Conservation (phyloP, 768 basidiomycete genomes). For the Mycena capillaripes region DNA sequence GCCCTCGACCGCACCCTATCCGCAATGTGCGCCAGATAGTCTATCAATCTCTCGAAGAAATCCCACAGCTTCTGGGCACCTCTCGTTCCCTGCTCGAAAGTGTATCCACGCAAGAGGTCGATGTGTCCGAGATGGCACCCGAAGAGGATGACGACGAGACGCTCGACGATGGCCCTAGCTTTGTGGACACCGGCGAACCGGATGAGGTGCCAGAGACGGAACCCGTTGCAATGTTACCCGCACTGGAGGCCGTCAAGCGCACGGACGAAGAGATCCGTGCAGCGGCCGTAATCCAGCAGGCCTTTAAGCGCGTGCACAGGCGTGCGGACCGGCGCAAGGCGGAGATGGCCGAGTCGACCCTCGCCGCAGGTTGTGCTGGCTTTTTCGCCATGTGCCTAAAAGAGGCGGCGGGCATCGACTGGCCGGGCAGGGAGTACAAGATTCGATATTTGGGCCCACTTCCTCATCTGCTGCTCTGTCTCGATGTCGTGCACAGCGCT, state of each 20-base stretch:
- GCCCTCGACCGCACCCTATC: neutral
- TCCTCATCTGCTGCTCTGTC: conserved; percentile 56
- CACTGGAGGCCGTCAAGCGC: conserved; percentile 34
- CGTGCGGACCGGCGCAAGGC: conserved; percentile 26
- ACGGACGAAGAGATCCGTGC: conserved; percentile 45
- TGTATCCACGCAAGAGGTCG: neutral
- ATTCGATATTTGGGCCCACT: conserved; percentile 54
- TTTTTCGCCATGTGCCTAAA: conserved; percentile 47
- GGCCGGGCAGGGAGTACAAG: conserved; percentile 50
- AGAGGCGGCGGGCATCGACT: conserved; percentile 42
- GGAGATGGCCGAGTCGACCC: conserved; percentile 27
- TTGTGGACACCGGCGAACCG: conserved; percentile 14
- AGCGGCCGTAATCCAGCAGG: conserved; percentile 41
- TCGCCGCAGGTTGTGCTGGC: conserved; percentile 38
- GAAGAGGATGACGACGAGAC: conserved; percentile 31
- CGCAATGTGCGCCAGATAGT: conserved; percentile 46
- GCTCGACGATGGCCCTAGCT: conserved; percentile 28
- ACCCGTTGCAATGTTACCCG: conserved; percentile 31
- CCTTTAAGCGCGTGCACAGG: conserved; percentile 26
- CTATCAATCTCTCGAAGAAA: conserved; percentile 45
- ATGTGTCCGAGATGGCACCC: neutral
- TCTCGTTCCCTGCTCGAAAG: conserved; percentile 13
- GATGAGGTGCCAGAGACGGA: conserved; percentile 21
- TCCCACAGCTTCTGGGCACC: conserved; percentile 44
- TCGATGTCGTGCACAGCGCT: conserved; percentile 49